These are phyloP conservation scores for Cryoendolithus antarcticus DNA, from an alignment of 2,329 filamentous ascomycete genomes.

Conservation along the genomic window DNA sequence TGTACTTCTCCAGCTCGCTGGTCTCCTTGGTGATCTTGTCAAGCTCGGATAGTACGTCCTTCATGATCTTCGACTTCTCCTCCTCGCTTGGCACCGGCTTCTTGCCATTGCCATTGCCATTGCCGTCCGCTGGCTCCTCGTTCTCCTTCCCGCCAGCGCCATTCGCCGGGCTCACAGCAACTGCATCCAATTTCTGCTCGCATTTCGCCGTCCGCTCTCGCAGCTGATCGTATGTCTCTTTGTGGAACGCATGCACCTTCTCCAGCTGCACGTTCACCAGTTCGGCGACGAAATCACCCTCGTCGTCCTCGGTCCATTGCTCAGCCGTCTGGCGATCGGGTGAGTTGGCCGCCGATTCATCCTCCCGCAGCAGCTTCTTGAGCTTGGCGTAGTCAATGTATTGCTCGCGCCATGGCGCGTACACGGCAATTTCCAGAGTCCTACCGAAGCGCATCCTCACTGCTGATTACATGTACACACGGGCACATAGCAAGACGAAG, in stretches of 20 bases:
- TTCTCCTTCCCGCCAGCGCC: conserved; percentile 13
- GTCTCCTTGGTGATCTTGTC: conserved; percentile 82
- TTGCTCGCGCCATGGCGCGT: conserved; percentile 78
- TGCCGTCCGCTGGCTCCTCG: conserved; percentile 11
- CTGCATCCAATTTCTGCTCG: conserved; percentile 50
- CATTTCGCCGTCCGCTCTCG: conserved; percentile 66
- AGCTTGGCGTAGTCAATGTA: conserved; percentile 96
- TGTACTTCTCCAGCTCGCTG: conserved; percentile 88
- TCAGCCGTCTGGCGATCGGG: conserved; percentile 39
- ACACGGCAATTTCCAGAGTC: conserved; percentile 67
- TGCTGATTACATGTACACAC: no score
- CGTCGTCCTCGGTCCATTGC: conserved; percentile 83
- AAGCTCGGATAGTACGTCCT: conserved; percentile 64
- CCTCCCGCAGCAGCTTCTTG: conserved; percentile 76
- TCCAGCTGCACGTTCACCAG: conserved; percentile 89
- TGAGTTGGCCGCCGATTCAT: conserved; percentile 37
- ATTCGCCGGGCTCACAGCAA: conserved; percentile 24
- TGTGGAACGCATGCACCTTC: conserved; percentile 85
- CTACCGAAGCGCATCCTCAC: conserved; percentile 76
- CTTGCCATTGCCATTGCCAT: conserved; percentile 19
- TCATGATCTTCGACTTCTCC: conserved; percentile 43
- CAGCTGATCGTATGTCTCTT: conserved; percentile 66
- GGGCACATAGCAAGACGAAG: no score
- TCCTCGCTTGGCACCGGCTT: conserved; percentile 26
- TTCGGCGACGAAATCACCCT: conserved; percentile 88